phyloP scores from a whole-genome alignment of 2,329 filamentous ascomycete genomes.

The Purpureocillium takamizusanense region DNA sequence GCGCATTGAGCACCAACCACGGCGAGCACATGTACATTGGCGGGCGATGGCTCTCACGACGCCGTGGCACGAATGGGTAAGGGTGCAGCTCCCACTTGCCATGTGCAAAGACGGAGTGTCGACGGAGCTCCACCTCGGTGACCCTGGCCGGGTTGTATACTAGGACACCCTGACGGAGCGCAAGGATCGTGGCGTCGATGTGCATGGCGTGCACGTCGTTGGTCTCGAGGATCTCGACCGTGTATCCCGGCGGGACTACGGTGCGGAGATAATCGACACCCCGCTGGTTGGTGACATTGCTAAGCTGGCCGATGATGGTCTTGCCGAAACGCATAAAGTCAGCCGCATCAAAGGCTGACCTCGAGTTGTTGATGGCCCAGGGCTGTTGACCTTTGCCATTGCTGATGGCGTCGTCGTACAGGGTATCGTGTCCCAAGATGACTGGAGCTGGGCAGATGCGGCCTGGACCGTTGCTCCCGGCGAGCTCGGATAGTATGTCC shows the following conservation, averaged over 20 bases:
- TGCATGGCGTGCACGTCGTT: conserved; percentile 2
- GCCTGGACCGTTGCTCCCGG: not conserved
- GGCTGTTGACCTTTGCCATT: not conserved
- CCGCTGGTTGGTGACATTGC: conserved; percentile 2
- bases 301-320: conserved; percentile 3
- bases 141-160: conserved; percentile 2
- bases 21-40: conserved; percentile 5
- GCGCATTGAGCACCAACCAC: conserved; percentile 4
- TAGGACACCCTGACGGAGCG: conserved; percentile 2
- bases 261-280: conserved; percentile 1
- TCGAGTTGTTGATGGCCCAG: conserved; percentile 4
- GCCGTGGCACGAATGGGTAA: conserved; percentile 1
- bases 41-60: not conserved
- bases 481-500: not conserved
- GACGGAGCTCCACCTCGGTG: conserved; percentile 1
- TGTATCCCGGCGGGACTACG: conserved; percentile 2
- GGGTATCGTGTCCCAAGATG: conserved; percentile 1
- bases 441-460: not conserved
- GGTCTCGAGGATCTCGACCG: conserved; percentile 1
- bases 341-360: conserved; percentile 4
- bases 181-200: conserved; percentile 4
- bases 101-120: not conserved
- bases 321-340: conserved; percentile 5
- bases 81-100: conserved; percentile 2
- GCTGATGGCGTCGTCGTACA: conserved; percentile 2